Conservation (phyloP, 495 filamentous ascomycete species). For the Friedmanniomyces endolithicus region DNA sequence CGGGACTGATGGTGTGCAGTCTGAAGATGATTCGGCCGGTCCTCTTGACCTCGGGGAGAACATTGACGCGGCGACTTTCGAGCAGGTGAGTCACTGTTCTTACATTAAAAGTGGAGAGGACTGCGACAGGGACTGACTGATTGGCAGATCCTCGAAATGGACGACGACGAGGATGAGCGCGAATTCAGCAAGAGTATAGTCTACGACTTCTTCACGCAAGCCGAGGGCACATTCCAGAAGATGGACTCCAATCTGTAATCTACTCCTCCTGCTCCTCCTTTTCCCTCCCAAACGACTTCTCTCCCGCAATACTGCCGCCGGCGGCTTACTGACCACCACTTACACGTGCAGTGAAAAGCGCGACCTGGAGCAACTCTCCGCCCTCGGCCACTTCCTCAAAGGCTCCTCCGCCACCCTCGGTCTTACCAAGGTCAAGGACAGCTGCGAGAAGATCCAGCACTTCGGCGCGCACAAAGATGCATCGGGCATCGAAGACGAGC, state of each 20-base stretch:
- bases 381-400: constrained; percentile 89
- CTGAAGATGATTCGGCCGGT: constrained; percentile 35
- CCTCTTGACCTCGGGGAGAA: constrained; percentile 49
- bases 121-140: not conserved
- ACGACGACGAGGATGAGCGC: constrained; percentile 65
- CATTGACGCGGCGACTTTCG: constrained; percentile 71
- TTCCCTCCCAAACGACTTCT: not conserved
- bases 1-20: constrained; percentile 24
- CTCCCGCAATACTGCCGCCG: no score
- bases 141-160: constrained; percentile 73
- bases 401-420: constrained; percentile 96
- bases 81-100: constrained; percentile 38
- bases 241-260: constrained; percentile 71
- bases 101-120: not conserved
- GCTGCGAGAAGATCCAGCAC: constrained; percentile 92
- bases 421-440: constrained; percentile 80
- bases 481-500: constrained; percentile 50
- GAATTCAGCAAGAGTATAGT: constrained; percentile 82
- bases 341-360: constrained; percentile 39
- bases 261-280: constrained; percentile 2
- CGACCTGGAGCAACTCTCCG: constrained; percentile 61
- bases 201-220: constrained; percentile 84
- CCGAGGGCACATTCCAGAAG: constrained; percentile 67
- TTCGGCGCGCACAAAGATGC: constrained; percentile 71
- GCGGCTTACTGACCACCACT: not conserved